Percentiles rank a stretch among this genome's conserved stretches.
Conservation (phyloP, 352 stramenopile genomes). For the Globisporangium spiculum region DNA sequence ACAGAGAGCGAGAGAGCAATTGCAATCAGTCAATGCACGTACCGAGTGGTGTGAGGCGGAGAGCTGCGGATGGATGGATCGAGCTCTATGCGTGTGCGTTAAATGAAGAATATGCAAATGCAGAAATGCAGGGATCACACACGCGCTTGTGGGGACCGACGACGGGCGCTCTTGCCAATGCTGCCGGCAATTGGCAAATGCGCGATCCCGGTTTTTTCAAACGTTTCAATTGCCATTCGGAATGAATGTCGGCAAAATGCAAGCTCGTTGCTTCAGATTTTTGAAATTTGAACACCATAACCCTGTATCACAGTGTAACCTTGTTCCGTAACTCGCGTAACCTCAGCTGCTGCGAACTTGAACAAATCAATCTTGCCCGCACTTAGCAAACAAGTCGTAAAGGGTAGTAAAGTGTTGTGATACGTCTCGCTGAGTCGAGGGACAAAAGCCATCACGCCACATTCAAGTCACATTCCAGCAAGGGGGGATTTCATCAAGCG, state of each 20-base stretch:
- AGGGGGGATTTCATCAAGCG: neutral
- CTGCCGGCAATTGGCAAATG: constrained; percentile 7
- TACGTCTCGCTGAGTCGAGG: neutral
- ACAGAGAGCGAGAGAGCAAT: neutral
- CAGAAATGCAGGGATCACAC: neutral
- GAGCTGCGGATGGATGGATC: neutral
- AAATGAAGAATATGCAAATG: constrained; percentile 9
- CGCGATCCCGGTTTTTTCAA: constrained; percentile 12
- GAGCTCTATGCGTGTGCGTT: neutral
- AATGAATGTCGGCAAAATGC: neutral
- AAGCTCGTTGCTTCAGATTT: neutral
- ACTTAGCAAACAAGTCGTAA: neutral
- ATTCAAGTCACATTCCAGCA: neutral
- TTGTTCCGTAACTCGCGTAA: too few species aligned
- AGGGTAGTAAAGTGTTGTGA: neutral
- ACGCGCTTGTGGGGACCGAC: neutral
- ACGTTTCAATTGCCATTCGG: neutral
- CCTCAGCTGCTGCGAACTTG: too few species aligned
- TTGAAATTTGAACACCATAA: constrained; percentile 8
- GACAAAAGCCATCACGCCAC: neutral
- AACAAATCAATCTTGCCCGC: neutral
- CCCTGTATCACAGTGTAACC: neutral
- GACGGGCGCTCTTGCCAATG: neutral
- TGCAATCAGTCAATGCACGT: neutral
- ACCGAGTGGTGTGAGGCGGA: neutral